Base-by-base conservation (phyloP, 768 basidiomycete species). In the Tephrocybe sp. region DNA sequence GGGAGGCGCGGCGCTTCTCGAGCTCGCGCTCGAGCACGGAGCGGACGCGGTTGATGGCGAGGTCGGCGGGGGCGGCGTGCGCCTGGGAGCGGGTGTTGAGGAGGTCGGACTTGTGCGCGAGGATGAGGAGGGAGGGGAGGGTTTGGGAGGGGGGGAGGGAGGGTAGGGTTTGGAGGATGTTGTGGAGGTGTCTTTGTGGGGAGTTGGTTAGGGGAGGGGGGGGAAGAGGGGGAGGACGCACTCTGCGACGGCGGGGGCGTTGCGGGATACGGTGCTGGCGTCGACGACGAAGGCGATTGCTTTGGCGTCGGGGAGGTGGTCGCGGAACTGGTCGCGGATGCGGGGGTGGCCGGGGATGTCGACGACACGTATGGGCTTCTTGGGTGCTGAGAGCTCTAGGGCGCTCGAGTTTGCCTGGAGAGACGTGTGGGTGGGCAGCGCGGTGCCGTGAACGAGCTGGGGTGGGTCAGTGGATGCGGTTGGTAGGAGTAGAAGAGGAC, bases 271-370 rank as follows among this genome's bases (percentile, higher is more conserved):
- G 0, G 83, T 88, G 60, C 81, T 88, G 6, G 86, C 78, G 64
- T 93, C 91, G 1, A 92, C 87, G 1, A 92, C 86, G 61, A 93
- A 93, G 4, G 78, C 83, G 24, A 93, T 65, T 2, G 73, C 83
- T 58, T 83, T 85, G 1, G 88, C 80, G 28, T 81, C 75, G 4
- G 70, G 53, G 18, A 93, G 65, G 58, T 86, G 68, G 36, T 91
- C 88, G 42, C 68, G 71, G 62, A 90, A 88, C 60, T 90, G 88
- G 59, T 80, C 80, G 25, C 90, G 71, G 49, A 93, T 78, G 36
- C 91, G 80, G 9, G 90, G 87, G 65, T 93, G 91, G n/a, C 91
- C 91, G 7, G 91, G 91, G 36, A 93, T 69, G 65, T 93, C 91
- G 15, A 91, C 71, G 11, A 88, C 67, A 34, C 73, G 78, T 39